Evolutionary conservation across 805 yeast species (phyloP).

Genomic region (Pachysolen tannophilus): DNA sequence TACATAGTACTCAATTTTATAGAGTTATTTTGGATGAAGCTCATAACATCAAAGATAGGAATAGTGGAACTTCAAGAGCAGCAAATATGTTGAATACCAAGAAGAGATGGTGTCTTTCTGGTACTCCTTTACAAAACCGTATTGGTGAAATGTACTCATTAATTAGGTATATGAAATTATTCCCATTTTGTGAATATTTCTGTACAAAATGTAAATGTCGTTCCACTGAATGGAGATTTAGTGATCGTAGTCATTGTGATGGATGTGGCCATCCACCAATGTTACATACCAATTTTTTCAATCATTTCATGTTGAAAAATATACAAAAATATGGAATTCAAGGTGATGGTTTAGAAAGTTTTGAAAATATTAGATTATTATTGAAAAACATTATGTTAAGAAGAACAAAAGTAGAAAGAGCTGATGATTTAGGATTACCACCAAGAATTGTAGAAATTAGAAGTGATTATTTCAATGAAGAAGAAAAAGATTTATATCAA

Average conservation of each 20-base stretch:
- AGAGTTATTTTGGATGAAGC: constrained; percentile 94
- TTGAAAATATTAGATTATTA: constrained; percentile 65
- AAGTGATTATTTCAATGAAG: constrained; percentile 83
- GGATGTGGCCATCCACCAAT: constrained; percentile 85
- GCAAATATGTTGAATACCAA: constrained; percentile 66
- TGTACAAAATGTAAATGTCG: constrained; percentile 91
- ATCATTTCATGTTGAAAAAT: constrained; percentile 91
- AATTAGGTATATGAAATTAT: constrained; percentile 72
- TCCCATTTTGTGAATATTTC: constrained; percentile 83
- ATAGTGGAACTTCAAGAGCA: constrained; percentile 88
- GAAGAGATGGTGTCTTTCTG: constrained; percentile 87
- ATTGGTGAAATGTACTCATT: constrained; percentile 95
- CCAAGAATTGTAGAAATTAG: constrained; percentile 91
- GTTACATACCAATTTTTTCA: constrained; percentile 93
- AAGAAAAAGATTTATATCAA: constrained; percentile 87
- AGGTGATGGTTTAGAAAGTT: constrained; percentile 75
- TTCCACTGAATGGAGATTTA: constrained; percentile 77
- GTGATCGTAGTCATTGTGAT: constrained; percentile 79
- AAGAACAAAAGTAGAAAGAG: constrained; percentile 91
- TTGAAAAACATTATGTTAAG: constrained; percentile 82
- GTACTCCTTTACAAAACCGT: constrained; percentile 94
- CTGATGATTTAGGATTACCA: constrained; percentile 95
- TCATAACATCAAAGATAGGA: constrained; percentile 93
- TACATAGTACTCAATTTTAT: constrained; percentile 71
- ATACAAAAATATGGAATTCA: constrained; percentile 80